phyloP scores from a whole-genome alignment of 495 filamentous ascomycete genomes.

The Daldinia childiae region DNA sequence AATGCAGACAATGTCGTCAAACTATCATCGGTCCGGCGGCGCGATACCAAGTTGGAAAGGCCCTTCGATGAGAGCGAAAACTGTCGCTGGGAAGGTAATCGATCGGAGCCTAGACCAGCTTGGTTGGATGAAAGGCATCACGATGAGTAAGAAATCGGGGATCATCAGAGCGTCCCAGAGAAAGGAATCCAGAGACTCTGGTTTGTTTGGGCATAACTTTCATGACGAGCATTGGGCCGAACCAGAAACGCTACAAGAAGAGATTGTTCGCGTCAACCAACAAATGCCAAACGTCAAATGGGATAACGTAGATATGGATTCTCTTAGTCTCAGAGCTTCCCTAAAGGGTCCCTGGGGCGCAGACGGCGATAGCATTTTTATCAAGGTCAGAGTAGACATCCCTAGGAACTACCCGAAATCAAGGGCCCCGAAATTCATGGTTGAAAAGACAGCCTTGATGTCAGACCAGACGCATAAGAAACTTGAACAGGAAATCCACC shows the following conservation, averaged over 20 bases:
- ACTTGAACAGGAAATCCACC: constrained; percentile 71
- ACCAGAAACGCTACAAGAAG: constrained; percentile 83
- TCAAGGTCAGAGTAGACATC: constrained; percentile 83
- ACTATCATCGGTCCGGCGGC: constrained; percentile 48
- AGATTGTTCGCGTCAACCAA: constrained; percentile 83
- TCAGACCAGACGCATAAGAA: constrained; percentile 71
- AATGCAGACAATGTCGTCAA: constrained; percentile 52
- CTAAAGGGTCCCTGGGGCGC: constrained; percentile 88
- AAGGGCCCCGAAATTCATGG: constrained; percentile 69
- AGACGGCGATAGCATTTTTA: constrained; percentile 73
- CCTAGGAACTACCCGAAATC: constrained; percentile 78
- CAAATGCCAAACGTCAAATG: constrained; percentile 86
- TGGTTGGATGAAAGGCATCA: constrained; percentile 93
- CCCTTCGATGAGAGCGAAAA: constrained; percentile 72
- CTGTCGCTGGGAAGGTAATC: constrained; percentile 63
- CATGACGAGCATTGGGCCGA: constrained; percentile 72
- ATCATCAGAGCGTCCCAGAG: constrained; percentile 47
- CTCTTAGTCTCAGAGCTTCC: constrained; percentile 75
- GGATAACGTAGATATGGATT: constrained; percentile 84
- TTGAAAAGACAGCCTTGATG: constrained; percentile 83
- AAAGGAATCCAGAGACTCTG: constrained; percentile 54
- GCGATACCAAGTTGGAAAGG: constrained; percentile 55
- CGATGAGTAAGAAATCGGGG: constrained; percentile 71
- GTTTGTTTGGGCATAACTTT: constrained; percentile 54
- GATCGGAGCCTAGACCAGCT: constrained; percentile 71